Evolutionary conservation across 2,329 filamentous ascomycete genomes (phyloP), one percentile per base, ranked within the genome.

Genomic region (Colletotrichum costaricense): DNA sequence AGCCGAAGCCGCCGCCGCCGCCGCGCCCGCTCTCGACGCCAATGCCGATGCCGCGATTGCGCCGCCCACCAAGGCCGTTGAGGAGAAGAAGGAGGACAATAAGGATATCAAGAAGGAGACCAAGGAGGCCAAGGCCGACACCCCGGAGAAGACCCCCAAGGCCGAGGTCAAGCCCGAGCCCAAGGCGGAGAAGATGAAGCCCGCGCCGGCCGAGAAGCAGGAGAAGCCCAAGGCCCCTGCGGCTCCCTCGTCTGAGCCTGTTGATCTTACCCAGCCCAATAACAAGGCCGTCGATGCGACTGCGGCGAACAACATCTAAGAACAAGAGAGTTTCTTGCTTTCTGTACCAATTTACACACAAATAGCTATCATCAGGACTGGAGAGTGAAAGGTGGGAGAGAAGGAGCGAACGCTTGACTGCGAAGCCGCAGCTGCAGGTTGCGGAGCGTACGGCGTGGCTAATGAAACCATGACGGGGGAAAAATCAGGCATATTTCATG

Each of bases 281-380:
- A 78, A 75, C 71, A 74, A 75, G 65, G 79, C 79, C 1, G 75
- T 76, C 16, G 81, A 83, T 59, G 81, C 81, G 38, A 82, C 81
- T 1, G 75, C 72, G 22, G 81, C 80, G 26, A 82, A 82, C 76
- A 69, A 76, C n/a, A 73, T 69, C 46, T 67, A 57, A 57, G 16
- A 30, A 30, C n/a, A n/a, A 57, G 30, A 26, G 52, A n/a, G 24
- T 12, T 42, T 42, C 8, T 11, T 14, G 30, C 35, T 42, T n/a
- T 42, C 6, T 14, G 19, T 16, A 14, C 14, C 12, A 24, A 24
- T 11, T 42, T 42, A 42, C 24, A 65, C 16, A 38, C 14, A 64
- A 26, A 16, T 28, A 1, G 16, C 24, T n/a, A 54, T 4, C 8
- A 22, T 35, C 14, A 42, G 38, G 38, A 42, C 16, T 57, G 30